Evolutionary conservation across 2,329 filamentous ascomycete species (phyloP), one percentile per base, ranked within the genome.

Genomic region (Ophiostoma perfectum): DNA sequence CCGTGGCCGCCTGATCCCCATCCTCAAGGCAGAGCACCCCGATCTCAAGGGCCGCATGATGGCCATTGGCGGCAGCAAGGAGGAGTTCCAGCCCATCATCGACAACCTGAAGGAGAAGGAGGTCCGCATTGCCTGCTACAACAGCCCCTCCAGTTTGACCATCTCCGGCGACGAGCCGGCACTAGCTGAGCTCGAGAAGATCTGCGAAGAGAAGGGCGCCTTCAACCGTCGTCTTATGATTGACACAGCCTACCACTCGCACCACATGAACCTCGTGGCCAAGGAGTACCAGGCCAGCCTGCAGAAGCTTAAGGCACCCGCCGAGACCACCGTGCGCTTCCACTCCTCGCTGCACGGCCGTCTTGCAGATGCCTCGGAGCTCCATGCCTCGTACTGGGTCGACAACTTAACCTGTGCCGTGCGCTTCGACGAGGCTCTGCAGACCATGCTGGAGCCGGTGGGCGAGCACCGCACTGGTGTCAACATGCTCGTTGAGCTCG

Each of bases 211-310:
- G 9, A 67, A 71, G 12, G 68, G 73, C 1, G 78, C 72, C 65
- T 80, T 80, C 65, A 75, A 76, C 0, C 74, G 78, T 1, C 9
- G 75, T 0, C 73, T 84, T 6, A 71, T 72, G 1, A 78, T 84
- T 0, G 80, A 83, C 64, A 81, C 77, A 0, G 82, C 81, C 0
- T 84, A 84, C 66, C 82, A 84, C 73, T 84, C 82, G 0, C 77
- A 76, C 1, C 82, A 83, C 71, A 84, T 84, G 82, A 64, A 72
- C 0, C 69, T 38, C 36, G 73, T 79, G 0, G 77, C 78, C 0
- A 70, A 52, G 0, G 70, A 75, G 65, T 82, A 82, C 67, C 69
- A 75, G 4, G 67, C 76, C 41, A 73, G 72, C 0, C 70, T 82
- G 60, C 47, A 67, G 2, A 67, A 66, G 16, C 77, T 75, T 44